Evolutionary conservation across 495 filamentous ascomycete genomes (phyloP), one percentile per base, ranked within the genome.

Genomic region (Hypoxylon lienhwacheense): DNA sequence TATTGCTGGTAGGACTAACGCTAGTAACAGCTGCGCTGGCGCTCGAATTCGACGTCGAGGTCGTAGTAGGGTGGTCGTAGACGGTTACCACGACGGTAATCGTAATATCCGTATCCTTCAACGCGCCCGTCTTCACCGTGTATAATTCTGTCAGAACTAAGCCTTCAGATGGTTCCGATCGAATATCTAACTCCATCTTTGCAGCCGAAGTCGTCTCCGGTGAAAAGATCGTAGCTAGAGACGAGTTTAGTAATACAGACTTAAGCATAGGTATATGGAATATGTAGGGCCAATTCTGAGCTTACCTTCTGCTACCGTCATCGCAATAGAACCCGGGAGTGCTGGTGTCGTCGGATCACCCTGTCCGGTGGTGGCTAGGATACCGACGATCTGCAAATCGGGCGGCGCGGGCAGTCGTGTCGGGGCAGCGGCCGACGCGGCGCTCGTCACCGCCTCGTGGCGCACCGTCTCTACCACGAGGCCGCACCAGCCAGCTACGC

Each of bases 401-500:
- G 50, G 50, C 1, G 16, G 22, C 3, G 56, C 56, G 14, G 56
- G 56, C n/a, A 24, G 7, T 12, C 6, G 7, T 2, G 39, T 48
- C 16, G 17, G 26, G 11, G 31, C 4, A 16, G 10, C 4, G 1
- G 44, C 7, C 16, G 17, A 20, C 5, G 17, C 1, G 3, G 21
- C 2, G n/a, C 12, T 39, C 4, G 31, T 36, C 34, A 42, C 4
- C 0, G 21, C 5, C 11, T 51, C 5, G 15, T 55, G 45, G 17
- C 12, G 25, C 10, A n/a, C 12, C 0, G 51, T 47, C 46, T 60
- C 56, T 4, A 17, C 15, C 2, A 34, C 28, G 0, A 60, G 5
- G 5, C 56, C 46, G 8, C 21, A 44, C 57, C 57, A 61, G 11
- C 50, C 45, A 8, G 47, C 57, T 61, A 31, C 24, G 8, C 25